phyloP scores from a whole-genome alignment of 2,329 filamentous ascomycete genomes.

The Colletotrichum magnum region DNA sequence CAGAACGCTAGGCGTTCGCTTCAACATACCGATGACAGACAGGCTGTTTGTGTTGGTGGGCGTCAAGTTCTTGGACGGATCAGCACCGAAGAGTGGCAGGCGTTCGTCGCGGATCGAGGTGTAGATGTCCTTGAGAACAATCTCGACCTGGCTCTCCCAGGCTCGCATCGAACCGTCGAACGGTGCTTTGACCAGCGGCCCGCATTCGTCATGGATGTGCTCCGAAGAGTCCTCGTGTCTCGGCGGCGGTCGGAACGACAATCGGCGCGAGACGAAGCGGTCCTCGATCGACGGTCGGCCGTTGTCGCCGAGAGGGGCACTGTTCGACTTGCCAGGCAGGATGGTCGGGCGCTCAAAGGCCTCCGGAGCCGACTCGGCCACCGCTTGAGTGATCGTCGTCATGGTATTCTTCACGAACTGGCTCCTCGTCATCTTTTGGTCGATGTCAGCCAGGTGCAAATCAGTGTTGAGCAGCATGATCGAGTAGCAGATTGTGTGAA shows the following conservation, averaged over 20 bases:
- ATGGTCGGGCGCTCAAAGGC: slow-evolving; percentile 73
- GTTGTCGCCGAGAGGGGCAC: slow-evolving; percentile 46
- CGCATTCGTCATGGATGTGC: slow-evolving; percentile 69
- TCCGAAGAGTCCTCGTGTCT: slow-evolving; percentile 54
- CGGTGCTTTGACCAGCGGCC: slow-evolving; percentile 82
- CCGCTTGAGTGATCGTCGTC: slow-evolving; percentile 85
- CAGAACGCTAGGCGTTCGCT: slow-evolving; percentile 89
- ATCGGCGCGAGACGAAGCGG: slow-evolving; percentile 53
- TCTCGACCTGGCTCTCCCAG: slow-evolving; percentile 92
- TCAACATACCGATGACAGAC: slow-evolving; percentile 82
- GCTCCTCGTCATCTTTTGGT: slow-evolving; percentile 93
- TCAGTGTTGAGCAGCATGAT: slow-evolving; percentile 96
- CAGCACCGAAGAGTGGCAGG: slow-evolving; percentile 87
- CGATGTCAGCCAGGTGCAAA: slow-evolving; percentile 93
- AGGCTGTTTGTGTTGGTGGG: slow-evolving; percentile 72
- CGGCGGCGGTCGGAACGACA: slow-evolving; percentile 66
- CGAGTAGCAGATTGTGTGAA: slow-evolving; percentile 97
- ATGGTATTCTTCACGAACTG: slow-evolving; percentile 98
- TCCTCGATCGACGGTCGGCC: slow-evolving; percentile 55
- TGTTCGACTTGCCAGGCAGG: slow-evolving; percentile 60
- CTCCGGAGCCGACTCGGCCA: slow-evolving; percentile 79
- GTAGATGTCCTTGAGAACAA: slow-evolving; percentile 93
- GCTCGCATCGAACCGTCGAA: slow-evolving; percentile 82
- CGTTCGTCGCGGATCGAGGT: slow-evolving; percentile 87
- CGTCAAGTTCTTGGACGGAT: slow-evolving; percentile 58